phyloP scores from a whole-genome alignment of 1,284 basidiomycete species.

The Cystobasidiaceae sp. region DNA sequence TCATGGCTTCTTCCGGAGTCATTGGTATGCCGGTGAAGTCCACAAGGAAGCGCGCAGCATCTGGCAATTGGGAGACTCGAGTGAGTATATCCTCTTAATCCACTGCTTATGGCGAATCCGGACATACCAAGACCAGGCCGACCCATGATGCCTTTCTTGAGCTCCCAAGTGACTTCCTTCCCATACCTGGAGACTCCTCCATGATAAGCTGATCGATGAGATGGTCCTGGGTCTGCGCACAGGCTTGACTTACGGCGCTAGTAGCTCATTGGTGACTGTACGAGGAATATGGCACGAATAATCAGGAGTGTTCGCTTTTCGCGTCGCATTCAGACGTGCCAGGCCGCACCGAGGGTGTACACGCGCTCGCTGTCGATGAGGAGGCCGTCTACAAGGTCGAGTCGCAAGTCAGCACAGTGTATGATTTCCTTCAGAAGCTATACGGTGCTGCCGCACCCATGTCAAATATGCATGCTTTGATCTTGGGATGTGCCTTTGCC shows the following conservation, averaged over 20 bases:
- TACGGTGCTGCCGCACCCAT: no score
- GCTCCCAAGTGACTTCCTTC: constrained; percentile 30
- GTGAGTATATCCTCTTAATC: no score
- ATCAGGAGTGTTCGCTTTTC: background rate
- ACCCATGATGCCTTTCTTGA: constrained; percentile 32
- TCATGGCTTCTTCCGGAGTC: constrained; percentile 30
- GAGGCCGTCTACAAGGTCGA: no score
- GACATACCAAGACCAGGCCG: constrained; percentile 9
- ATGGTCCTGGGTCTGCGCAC: no score
- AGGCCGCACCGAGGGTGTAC: constrained; percentile 2
- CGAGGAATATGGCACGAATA: background rate
- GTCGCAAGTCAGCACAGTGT: no score
- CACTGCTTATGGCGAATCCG: no score
- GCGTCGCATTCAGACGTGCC: background rate
- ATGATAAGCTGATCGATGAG: no score
- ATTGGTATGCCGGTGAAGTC: constrained; percentile 15
- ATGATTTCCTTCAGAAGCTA: no score
- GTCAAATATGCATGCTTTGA: constrained; percentile 32
- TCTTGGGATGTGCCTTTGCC: constrained; percentile 1
- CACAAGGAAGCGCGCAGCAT: constrained; percentile 12
- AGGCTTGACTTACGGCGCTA: constrained; percentile 24
- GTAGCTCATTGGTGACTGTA: constrained; percentile 26
- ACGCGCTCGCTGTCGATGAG: constrained; percentile 31
- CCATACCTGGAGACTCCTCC: constrained; percentile 19
- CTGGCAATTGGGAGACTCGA: background rate